Percentiles rank a stretch among this genome's conserved stretches.
Conservation (phyloP, 1,139 yeast species). For the Yamadazyma atmosphaerica region DNA sequence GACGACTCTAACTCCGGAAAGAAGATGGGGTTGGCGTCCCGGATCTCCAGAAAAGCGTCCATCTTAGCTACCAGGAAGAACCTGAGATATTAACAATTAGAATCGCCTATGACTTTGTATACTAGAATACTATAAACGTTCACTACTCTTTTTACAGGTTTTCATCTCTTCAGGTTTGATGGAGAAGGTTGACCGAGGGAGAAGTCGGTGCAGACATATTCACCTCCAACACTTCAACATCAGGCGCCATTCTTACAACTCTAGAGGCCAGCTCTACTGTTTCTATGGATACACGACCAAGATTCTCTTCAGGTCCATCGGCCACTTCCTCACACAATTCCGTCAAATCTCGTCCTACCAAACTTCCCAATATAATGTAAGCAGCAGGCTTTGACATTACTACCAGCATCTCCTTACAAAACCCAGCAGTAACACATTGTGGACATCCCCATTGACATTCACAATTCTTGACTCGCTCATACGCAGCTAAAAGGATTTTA, state of each 20-base stretch:
- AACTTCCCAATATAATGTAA: constrained; percentile 59
- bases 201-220: no score
- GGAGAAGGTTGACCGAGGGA: no score
- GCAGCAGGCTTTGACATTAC: constrained; percentile 91
- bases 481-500: constrained; percentile 59
- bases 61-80: constrained; percentile 24
- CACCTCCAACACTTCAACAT: constrained; percentile 65
- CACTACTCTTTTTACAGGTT: no score
- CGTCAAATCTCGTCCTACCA: constrained; percentile 50
- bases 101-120: no score
- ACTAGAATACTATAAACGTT: no score
- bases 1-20: constrained; percentile 13
- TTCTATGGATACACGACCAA: constrained; percentile 68
- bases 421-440: constrained; percentile 74
- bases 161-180: no score
- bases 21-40: constrained; percentile 25
- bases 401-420: constrained; percentile 76
- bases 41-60: constrained; percentile 36
- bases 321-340: constrained; percentile 41
- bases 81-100: constrained; percentile 10
- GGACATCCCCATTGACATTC: constrained; percentile 90
- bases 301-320: constrained; percentile 82
- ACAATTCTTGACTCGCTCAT: constrained; percentile 61
- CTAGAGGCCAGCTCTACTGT: constrained; percentile 58
- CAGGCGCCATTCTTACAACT: constrained; percentile 56